Conservation (phyloP, 805 yeast genomes). For the Wickerhamiella qilinensis region DNA sequence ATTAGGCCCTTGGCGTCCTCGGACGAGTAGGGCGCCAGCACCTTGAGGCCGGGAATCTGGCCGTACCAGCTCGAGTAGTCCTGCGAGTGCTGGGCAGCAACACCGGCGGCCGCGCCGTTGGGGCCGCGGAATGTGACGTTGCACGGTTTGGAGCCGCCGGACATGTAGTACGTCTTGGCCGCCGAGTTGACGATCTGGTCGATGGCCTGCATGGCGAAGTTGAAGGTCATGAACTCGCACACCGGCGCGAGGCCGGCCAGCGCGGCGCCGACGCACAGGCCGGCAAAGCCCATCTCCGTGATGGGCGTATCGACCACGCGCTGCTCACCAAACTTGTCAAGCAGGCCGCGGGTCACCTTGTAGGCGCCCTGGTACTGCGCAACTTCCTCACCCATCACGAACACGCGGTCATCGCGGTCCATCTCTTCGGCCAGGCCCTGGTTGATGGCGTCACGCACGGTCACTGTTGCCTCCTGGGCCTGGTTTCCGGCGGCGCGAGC, state of each 20-base stretch:
- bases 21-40: slow-evolving; percentile 84
- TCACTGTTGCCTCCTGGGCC: slow-evolving; percentile 29
- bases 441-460: slow-evolving; percentile 95
- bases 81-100: slow-evolving; percentile 98
- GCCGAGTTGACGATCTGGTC: slow-evolving; percentile 98
- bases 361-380: slow-evolving; percentile 99
- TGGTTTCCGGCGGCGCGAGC: neutral
- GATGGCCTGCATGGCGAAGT: slow-evolving; percentile 99
- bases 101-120: slow-evolving; percentile 99
- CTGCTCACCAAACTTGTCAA: slow-evolving; percentile 89
- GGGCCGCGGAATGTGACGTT: slow-evolving; percentile 98
- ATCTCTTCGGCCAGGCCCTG: slow-evolving; percentile 92
- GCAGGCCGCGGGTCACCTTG: slow-evolving; percentile 86
- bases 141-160: slow-evolving; percentile 97
- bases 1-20: slow-evolving; percentile 92
- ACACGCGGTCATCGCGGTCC: slow-evolving; percentile 88
- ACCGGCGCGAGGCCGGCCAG: slow-evolving; percentile 91
- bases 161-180: slow-evolving; percentile 97
- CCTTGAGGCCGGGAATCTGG: slow-evolving; percentile 94
- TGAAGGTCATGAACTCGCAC: slow-evolving; percentile 97
- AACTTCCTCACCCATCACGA: slow-evolving; percentile 97
- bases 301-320: slow-evolving; percentile 94
- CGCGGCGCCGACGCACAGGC: slow-evolving; percentile 91
- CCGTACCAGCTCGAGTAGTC: slow-evolving; percentile 98
- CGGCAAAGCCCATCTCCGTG: slow-evolving; percentile 98